Base-by-base conservation (phyloP, 345 rosid species). In the Passiflora organensis region DNA sequence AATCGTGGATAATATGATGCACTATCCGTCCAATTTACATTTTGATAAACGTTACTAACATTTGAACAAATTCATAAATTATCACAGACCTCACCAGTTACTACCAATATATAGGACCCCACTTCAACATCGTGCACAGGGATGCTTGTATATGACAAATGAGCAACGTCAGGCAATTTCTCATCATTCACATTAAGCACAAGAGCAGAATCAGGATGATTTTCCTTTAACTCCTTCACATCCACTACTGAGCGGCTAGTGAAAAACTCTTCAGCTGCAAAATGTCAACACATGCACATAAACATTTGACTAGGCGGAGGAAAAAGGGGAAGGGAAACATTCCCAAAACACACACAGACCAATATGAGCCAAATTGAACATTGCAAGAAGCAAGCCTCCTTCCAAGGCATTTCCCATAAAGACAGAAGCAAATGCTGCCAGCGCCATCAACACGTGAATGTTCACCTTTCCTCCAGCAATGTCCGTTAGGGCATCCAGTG, bases 291-390 rank as follows among this genome's bases (percentile, higher is more conserved):
- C 1, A 45, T 9, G 15, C 13, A 37, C 19, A 32, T 16, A 19
- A 32, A 17, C 6, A 24, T 28, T 9, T 36, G 19, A n/a, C 32
- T 17, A 18, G 14, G 0, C 1, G 1, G 16, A 1, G 24, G 39
- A 12, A 32, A 17, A 4, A 60, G 6, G n/a, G 14, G 41, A 28
- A 18, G 22, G 16, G 2, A 9, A 11, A 11, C 12, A 18, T 9
- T 16, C 13, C 15, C 41, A 41, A 12, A 20, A 43, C 6, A 23
- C 16, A 17, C 20, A 34, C 20, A 16, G 6, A 91, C 99, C 96
- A 2, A 91, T 88, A 57, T 88, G 99, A 71, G 99, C 96, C 69
- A 91, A 76, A 80, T 88, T 91, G 72, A 91, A 91, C 99, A 91
- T 91, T 9, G 91, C 94, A 21, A 91, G 84, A 72, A 91, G 96